Evolutionary conservation across 2,329 filamentous ascomycete genomes (phyloP).

Genomic region (Ploettnerulaceae sp.): DNA sequence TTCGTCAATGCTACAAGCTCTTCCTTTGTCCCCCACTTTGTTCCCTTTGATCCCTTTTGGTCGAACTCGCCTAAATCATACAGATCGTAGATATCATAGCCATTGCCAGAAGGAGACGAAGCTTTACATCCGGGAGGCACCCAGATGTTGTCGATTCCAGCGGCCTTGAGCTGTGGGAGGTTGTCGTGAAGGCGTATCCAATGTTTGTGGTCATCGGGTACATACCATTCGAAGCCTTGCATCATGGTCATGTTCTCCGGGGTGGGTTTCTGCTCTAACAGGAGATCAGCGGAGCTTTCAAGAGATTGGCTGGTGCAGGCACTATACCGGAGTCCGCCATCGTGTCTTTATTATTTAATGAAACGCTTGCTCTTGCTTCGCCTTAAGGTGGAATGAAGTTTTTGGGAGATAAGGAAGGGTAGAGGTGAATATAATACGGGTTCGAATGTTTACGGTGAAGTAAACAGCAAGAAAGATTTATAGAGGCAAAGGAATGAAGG

Average conservation of each 20-base stretch:
- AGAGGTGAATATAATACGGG: too few relatives aligned
- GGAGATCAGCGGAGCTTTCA: neutral
- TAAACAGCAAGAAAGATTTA: too few relatives aligned
- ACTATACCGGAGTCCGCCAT: constrained; percentile 23
- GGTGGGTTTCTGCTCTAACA: constrained; percentile 29
- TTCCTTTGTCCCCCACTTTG: constrained; percentile 65
- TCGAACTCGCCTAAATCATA: constrained; percentile 70
- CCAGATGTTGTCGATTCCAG: constrained; percentile 61
- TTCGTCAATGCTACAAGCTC: constrained; percentile 52
- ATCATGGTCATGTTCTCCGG: constrained; percentile 54
- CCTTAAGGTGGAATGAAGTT: too few relatives aligned
- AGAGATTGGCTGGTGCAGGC: neutral
- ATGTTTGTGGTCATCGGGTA: constrained; percentile 55
- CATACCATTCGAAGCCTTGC: constrained; percentile 71
- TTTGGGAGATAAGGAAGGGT: too few relatives aligned
- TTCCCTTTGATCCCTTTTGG: constrained; percentile 57
- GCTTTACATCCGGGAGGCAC: constrained; percentile 69
- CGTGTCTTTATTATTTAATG: too few relatives aligned
- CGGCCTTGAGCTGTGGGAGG: constrained; percentile 49
- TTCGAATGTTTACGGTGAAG: too few relatives aligned
- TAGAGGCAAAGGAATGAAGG: too few relatives aligned
- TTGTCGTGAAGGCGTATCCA: constrained; percentile 52
- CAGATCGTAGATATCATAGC: constrained; percentile 66
- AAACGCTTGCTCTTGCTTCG: too few relatives aligned
- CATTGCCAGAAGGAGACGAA: constrained; percentile 55